Percentiles rank a stretch among this genome's conserved stretches.
These are phyloP conservation scores for Santalum album DNA, from an alignment of 164 flowering plant species.

Conservation along the genomic window DNA sequence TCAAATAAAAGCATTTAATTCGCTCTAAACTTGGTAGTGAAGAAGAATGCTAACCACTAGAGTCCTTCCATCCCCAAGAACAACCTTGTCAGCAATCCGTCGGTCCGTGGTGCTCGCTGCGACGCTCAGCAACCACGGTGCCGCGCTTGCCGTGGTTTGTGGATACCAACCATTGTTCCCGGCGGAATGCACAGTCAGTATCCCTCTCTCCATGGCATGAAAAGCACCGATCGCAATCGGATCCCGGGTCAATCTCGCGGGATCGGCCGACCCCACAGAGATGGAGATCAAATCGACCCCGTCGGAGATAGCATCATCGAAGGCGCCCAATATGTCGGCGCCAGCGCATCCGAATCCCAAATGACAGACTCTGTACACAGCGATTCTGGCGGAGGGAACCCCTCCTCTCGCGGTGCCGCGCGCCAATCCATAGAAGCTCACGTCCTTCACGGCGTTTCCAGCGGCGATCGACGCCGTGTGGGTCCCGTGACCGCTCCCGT, in stretches of 20 bases:
- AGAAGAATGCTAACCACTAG: conserved; percentile 11
- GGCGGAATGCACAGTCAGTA: conserved; percentile 13
- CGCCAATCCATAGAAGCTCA: conserved; percentile 22
- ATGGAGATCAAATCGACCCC: conserved; percentile 28
- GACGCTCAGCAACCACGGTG: conserved; percentile 27
- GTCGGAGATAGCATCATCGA: conserved; percentile 34
- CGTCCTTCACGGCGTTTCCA: conserved; percentile 17
- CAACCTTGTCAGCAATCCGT: conserved; percentile 11
- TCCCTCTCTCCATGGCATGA: conserved; percentile 29
- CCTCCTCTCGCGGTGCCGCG: conserved; percentile 34
- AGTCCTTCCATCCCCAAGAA: conserved; percentile 20
- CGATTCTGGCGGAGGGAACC: conserved; percentile 31
- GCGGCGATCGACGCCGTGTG: conserved; percentile 36
- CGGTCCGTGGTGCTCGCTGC: conserved; percentile 32
- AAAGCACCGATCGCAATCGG: conserved; percentile 22
- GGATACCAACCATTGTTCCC: conserved; percentile 17
- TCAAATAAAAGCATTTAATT: too few species aligned
- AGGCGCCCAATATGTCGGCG: conserved; percentile 19
- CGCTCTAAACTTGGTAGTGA: not conserved
- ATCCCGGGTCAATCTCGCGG: not conserved
- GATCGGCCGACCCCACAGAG: conserved; percentile 4
- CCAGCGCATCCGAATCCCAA: not conserved
- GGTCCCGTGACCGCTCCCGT: conserved; percentile 28
- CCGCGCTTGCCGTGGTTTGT: not conserved
- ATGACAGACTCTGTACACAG: conserved; percentile 23